Conservation (phyloP, 768 basidiomycete genomes). For the Tubosaeta sp. region DNA sequence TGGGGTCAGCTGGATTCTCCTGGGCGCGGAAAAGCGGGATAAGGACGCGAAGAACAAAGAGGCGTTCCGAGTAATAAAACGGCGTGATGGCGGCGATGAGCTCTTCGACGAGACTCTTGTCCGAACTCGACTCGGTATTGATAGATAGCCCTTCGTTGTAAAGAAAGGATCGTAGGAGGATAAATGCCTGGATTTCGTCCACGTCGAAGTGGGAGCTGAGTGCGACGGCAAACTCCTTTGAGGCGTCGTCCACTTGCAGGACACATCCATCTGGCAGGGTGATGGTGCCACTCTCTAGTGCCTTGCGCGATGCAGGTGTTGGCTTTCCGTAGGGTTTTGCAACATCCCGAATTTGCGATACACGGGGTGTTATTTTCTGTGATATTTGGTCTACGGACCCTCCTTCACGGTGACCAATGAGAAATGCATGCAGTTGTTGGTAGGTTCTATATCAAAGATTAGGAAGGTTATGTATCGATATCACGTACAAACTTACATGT, state of each 20-base stretch:
- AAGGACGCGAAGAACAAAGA: slow-evolving; percentile 64
- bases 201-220: slow-evolving; percentile 72
- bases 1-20: slow-evolving; percentile 50
- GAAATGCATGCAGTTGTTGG: slow-evolving; percentile 54
- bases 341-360: slow-evolving; percentile 52
- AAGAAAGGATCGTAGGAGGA: slow-evolving; percentile 71
- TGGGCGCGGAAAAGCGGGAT: slow-evolving; percentile 73
- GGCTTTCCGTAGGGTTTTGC: slow-evolving; percentile 68
- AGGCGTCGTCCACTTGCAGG: slow-evolving; percentile 59
- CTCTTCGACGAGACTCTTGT: slow-evolving; percentile 31
- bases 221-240: slow-evolving; percentile 66
- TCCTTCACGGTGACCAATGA: slow-evolving; percentile 58
- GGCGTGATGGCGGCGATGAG: slow-evolving; percentile 65
- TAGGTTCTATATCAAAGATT: slow-evolving; percentile 46
- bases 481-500: slow-evolving; percentile 43
- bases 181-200: slow-evolving; percentile 75
- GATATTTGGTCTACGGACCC: slow-evolving; percentile 54
- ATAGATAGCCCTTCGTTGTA: slow-evolving; percentile 71
- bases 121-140: slow-evolving; percentile 41
- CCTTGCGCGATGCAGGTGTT: slow-evolving; percentile 59
- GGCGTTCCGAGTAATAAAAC: slow-evolving; percentile 79
- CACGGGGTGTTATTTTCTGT: slow-evolving; percentile 55
- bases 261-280: slow-evolving; percentile 62
- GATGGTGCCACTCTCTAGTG: slow-evolving; percentile 63
- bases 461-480: slow-evolving; percentile 1